Evolutionary conservation across 495 filamentous ascomycete species (phyloP).

Genomic region (Daldinia vernicosa): DNA sequence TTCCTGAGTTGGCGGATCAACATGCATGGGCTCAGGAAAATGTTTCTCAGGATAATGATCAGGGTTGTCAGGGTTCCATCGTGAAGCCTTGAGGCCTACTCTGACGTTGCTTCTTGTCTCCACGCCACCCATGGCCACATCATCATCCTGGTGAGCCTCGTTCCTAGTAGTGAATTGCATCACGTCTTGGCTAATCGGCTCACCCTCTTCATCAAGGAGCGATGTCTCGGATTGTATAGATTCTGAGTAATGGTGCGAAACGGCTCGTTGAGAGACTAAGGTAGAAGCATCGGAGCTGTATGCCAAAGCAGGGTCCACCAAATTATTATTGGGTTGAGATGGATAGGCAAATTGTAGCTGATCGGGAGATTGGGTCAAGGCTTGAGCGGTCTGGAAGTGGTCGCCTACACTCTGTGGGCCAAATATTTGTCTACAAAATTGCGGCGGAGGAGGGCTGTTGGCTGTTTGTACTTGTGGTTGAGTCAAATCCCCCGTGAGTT

Average conservation of each 20-base stretch:
- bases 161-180: neutral
- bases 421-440: neutral
- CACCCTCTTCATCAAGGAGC: constrained; percentile 1
- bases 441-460: neutral
- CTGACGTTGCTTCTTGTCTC: neutral
- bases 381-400: neutral
- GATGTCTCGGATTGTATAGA: neutral
- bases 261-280: too few species aligned
- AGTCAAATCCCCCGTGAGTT: neutral
- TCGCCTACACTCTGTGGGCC: neutral
- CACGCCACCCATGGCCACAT: constrained; percentile 11
- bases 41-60: neutral
- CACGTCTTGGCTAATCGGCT: neutral
- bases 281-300: neutral
- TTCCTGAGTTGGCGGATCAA: neutral
- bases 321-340: neutral
- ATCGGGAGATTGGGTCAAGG: neutral
- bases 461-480: neutral
- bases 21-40: neutral
- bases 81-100: constrained; percentile 17
- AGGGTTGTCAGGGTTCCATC: constrained; percentile 23
- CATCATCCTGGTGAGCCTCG: neutral
- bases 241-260: neutral
- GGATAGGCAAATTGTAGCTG: neutral
- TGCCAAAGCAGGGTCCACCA: neutral